Evolutionary conservation across 2,329 filamentous ascomycete species (phyloP).

Genomic region (Dothiorella sarmentorum): DNA sequence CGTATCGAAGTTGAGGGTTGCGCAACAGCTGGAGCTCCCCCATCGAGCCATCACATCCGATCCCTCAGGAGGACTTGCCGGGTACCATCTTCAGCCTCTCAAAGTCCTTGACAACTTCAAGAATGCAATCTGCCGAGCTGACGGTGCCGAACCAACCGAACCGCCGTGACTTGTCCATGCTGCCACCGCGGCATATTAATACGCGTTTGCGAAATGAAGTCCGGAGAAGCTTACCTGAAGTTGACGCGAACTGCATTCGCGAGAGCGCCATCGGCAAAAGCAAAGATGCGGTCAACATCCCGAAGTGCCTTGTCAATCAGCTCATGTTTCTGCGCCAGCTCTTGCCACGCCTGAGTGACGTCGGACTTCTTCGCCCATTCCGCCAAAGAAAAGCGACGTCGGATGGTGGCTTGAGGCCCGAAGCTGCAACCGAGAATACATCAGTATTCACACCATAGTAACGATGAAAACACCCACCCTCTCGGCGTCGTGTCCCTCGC

Average conservation of each 20-base stretch:
- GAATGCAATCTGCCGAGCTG: constrained; percentile 44
- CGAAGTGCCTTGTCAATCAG: constrained; percentile 42
- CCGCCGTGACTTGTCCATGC: constrained; percentile 46
- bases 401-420: constrained; percentile 40
- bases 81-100: constrained; percentile 44
- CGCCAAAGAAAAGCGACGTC: constrained; percentile 41
- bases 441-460: not conserved
- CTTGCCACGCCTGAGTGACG: constrained; percentile 46
- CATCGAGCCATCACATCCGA: not conserved
- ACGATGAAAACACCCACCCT: constrained; percentile 21
- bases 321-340: constrained; percentile 42
- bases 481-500: constrained; percentile 30
- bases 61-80: not conserved
- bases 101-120: constrained; percentile 42
- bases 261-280: constrained; percentile 44
- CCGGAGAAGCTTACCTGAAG: constrained; percentile 18
- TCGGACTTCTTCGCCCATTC: constrained; percentile 46
- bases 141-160: constrained; percentile 48
- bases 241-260: constrained; percentile 29
- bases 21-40: not conserved
- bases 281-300: constrained; percentile 46
- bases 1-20: not conserved
- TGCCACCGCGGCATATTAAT: constrained; percentile 17
- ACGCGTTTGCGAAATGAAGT: not conserved
- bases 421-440: constrained; percentile 5